These are phyloP conservation scores for Macrocybe gigantea DNA, from an alignment of 768 basidiomycete species.

Conservation along the genomic window DNA sequence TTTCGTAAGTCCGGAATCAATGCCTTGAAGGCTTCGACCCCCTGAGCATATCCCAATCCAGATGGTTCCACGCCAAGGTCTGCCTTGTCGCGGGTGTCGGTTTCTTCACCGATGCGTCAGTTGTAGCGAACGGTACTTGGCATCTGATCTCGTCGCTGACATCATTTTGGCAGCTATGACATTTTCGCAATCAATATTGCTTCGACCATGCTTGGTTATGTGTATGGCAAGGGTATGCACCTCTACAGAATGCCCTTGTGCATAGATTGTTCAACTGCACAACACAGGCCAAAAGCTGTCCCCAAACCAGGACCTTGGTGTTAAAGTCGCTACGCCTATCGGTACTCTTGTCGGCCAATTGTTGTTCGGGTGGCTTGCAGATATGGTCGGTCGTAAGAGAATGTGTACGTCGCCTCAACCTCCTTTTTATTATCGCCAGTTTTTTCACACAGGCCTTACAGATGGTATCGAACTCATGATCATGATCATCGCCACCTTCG, in stretches of 20 bases:
- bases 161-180: slow-evolving; percentile 47
- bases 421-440: not conserved
- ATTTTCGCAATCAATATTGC: slow-evolving; percentile 90
- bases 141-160: not conserved
- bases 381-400: slow-evolving; percentile 67
- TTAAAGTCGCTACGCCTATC: slow-evolving; percentile 74
- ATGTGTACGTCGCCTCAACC: slow-evolving; percentile 54
- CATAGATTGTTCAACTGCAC: not conserved
- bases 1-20: slow-evolving; percentile 51
- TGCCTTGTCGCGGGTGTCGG: slow-evolving; percentile 71
- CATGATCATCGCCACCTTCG: slow-evolving; percentile 77
- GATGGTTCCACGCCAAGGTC: slow-evolving; percentile 84
- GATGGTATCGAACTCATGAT: slow-evolving; percentile 75
- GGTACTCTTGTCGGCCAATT: slow-evolving; percentile 74
- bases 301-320: slow-evolving; percentile 64
- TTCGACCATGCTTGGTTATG: slow-evolving; percentile 76
- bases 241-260: not conserved
- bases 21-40: not conserved
- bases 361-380: slow-evolving; percentile 78
- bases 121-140: not conserved
- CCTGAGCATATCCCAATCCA: slow-evolving; percentile 17
- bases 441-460: slow-evolving; percentile 14
- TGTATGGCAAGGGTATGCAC: slow-evolving; percentile 47
- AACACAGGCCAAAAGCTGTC: slow-evolving; percentile 33
- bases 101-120: slow-evolving; percentile 85